These are phyloP conservation scores for Eucalyptus tenuipes DNA, from an alignment of 345 rosid genomes.

Conservation along the genomic window DNA sequence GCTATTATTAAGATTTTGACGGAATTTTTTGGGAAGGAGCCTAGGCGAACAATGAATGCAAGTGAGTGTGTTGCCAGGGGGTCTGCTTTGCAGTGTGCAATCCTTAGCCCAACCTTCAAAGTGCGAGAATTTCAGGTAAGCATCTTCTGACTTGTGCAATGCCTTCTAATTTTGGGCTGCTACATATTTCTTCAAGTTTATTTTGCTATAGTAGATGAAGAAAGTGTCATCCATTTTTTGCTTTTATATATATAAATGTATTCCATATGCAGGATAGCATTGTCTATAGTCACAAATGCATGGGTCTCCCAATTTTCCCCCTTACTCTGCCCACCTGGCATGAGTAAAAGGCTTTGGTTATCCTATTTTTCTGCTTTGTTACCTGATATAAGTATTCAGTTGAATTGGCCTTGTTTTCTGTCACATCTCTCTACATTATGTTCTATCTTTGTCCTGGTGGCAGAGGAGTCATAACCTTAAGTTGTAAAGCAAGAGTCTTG, in stretches of 20 bases:
- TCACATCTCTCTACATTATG: background rate
- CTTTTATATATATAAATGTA: background rate
- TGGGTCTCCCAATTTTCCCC: background rate
- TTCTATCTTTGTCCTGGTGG: background rate
- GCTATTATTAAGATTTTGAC: slow-evolving; percentile 68
- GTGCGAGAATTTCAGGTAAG: slow-evolving; percentile 94
- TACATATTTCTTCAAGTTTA: background rate
- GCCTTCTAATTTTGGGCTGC: background rate
- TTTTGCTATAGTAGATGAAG: background rate
- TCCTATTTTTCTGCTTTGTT: background rate
- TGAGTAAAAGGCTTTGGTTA: background rate
- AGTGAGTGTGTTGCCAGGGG: slow-evolving; percentile 97
- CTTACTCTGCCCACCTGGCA: background rate
- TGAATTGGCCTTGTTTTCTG: background rate
- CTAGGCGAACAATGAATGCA: slow-evolving; percentile 94
- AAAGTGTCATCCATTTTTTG: background rate
- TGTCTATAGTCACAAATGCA: background rate
- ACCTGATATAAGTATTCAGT: background rate
- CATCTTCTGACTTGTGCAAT: background rate
- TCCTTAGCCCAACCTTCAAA: slow-evolving; percentile 95
- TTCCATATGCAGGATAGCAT: background rate
- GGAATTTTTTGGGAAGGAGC: slow-evolving; percentile 96
- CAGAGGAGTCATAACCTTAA: background rate
- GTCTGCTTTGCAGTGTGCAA: slow-evolving; percentile 87
- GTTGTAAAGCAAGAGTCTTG: background rate